These are phyloP conservation scores for Bryoglossum gracile DNA, from an alignment of 495 filamentous ascomycete species.

Conservation along the genomic window DNA sequence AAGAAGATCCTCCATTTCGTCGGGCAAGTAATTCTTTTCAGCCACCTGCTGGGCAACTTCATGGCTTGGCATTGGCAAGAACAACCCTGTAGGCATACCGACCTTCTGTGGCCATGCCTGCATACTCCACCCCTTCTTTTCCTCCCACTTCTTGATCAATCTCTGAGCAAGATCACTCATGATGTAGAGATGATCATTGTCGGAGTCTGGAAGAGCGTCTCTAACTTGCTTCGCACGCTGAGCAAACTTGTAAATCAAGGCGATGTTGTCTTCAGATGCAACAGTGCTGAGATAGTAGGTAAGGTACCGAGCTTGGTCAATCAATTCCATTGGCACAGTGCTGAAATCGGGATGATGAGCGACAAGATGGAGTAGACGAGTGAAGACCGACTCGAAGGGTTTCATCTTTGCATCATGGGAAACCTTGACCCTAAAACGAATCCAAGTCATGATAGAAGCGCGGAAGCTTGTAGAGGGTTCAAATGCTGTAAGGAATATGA, in stretches of 20 bases:
- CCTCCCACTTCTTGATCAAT: conserved; percentile 75
- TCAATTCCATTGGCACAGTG: conserved; percentile 56
- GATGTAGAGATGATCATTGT: conserved; percentile 68
- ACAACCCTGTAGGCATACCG: conserved; percentile 70
- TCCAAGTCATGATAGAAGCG: conserved; percentile 75
- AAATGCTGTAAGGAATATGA: conserved; percentile 84
- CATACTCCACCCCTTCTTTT: conserved; percentile 67
- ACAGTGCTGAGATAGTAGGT: conserved; percentile 81
- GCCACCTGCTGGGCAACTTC: conserved; percentile 75
- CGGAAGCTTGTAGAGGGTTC: conserved; percentile 67
- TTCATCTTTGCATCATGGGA: conserved; percentile 46
- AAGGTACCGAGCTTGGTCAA: conserved; percentile 77
- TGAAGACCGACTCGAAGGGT: conserved; percentile 77
- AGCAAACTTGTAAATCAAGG: conserved; percentile 83
- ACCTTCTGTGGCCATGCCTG: conserved; percentile 78
- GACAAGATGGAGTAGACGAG: conserved; percentile 76
- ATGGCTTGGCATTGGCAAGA: conserved; percentile 64
- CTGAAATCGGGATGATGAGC: conserved; percentile 94
- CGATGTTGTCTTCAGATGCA: conserved; percentile 78
- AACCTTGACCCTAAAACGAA: conserved; percentile 64
- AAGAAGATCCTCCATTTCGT: conserved; percentile 64
- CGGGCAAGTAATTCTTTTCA: conserved; percentile 72
- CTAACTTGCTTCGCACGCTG: conserved; percentile 87
- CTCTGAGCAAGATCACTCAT: conserved; percentile 84
- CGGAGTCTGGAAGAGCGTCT: conserved; percentile 57